phyloP scores from a whole-genome alignment of 2,329 filamentous ascomycete species.

The Trichoderma harzianum region DNA sequence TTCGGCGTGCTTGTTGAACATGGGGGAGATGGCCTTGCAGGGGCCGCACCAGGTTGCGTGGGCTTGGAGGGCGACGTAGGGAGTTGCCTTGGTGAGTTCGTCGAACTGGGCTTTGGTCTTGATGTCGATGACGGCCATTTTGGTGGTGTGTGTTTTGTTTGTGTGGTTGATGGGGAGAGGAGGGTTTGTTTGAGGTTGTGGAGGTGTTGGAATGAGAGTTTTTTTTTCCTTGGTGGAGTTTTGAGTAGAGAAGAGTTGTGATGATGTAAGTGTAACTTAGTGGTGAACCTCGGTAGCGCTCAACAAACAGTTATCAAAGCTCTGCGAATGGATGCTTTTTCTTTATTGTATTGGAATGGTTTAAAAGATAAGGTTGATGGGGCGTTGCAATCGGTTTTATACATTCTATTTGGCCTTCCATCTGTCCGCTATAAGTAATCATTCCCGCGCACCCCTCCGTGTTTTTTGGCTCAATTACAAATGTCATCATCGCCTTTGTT shows the following conservation, averaged over 20 bases:
- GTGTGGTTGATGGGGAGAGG: no score
- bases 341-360: neutral
- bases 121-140: conserved; percentile 35
- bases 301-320: neutral
- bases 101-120: conserved; percentile 46
- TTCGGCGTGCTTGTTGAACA: conserved; percentile 48
- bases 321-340: neutral
- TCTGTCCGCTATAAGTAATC: neutral
- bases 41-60: conserved; percentile 59
- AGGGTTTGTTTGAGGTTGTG: neutral
- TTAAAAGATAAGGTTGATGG: neutral
- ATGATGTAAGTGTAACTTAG: neutral
- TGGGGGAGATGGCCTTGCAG: conserved; percentile 57
- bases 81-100: conserved; percentile 48
- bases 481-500: conserved; percentile 4
- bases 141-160: no score
- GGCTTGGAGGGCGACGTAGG: conserved; percentile 56
- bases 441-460: neutral
- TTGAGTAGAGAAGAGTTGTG: neutral
- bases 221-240: neutral
- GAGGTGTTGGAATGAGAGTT: neutral
- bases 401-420: neutral
- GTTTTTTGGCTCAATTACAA: conserved; percentile 1
- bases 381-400: neutral
- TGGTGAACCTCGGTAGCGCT: neutral